Base-by-base conservation (phyloP, 441 rosid species). In the Adansonia madagascariensis region DNA sequence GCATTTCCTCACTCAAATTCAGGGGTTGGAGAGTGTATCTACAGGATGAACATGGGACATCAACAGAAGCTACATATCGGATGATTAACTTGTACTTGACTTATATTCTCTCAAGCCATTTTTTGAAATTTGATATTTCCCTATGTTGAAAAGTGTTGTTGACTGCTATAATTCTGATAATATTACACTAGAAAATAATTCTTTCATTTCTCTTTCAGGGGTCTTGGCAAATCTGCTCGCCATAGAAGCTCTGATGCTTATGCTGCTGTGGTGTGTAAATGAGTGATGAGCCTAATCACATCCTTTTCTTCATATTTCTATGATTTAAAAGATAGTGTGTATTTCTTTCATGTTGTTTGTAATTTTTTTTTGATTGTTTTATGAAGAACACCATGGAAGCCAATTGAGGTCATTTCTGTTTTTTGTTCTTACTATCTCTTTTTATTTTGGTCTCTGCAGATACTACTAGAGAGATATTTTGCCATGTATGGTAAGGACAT, bases 11-110 rank as follows among this genome's bases (percentile, higher is more conserved):
- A 71, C 77, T 75, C 53, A 10, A 66, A 70, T 82, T 61, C 79
- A 93, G 99, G 85, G 97, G 99, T 50, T 90, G 91, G 93, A 89
- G 98, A 75, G 97, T 95, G 74, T 95, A 91, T 86, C 89, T 95
- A 53, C 91, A 85, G 78, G 94, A 95, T 87, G 99, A 95, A 77
- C 93, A 93, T 81, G 92, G 97, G 43, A 90, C 99, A 70, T 87
- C 99, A 56, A 72, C 84, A n/a, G 93, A 92, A 74, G 97, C 99
- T 31, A 61, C 83, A 65, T 71, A 80, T 77, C 73, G 81, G 15
- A 95, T 93, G 97, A 92, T 95, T 78, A 75, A 85, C 80, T 82
- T 86, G 98, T 93, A 88, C 61, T 20, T 35, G 15, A 7, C 44
- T 53, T 56, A 35, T 17, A 0, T 44, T 77, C 53, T 4, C 49